phyloP scores from a whole-genome alignment of 306 rosid genomes.

The Pterocarpus santalinus region DNA sequence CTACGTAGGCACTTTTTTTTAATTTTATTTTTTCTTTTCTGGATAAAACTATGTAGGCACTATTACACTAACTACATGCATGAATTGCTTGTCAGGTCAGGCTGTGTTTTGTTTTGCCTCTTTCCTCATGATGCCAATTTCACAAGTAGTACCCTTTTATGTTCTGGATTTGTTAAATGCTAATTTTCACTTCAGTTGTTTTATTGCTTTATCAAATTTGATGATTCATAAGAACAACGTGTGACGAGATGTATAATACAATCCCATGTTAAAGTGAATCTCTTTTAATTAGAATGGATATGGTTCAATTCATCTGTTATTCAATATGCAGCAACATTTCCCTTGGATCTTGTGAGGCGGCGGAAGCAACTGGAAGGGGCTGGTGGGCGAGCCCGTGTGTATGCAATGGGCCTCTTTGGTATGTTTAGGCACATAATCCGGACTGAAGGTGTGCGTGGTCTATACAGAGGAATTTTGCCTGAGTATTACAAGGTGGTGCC shows the following conservation, averaged over 20 bases:
- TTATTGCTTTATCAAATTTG: conserved; percentile 13
- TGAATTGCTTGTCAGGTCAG: conserved; percentile 33
- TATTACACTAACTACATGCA: conserved; percentile 27
- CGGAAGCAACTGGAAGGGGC: conserved; percentile 98
- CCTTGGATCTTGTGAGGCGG: conserved; percentile 96
- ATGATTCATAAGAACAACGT: conserved; percentile 4
- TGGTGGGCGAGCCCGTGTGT: conserved; percentile 92
- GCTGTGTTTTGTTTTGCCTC: conserved; percentile 15
- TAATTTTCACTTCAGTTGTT: conserved; percentile 11
- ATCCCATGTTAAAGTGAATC: neutral
- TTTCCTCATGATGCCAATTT: conserved; percentile 26
- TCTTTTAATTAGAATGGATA: conserved; percentile 18
- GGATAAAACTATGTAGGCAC: neutral
- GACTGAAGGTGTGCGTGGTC: conserved; percentile 87
- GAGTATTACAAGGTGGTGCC: conserved; percentile 99
- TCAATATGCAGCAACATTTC: conserved; percentile 89
- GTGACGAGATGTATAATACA: conserved; percentile 26
- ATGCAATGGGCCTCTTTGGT: conserved; percentile 79
- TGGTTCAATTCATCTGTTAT: conserved; percentile 49
- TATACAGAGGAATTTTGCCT: conserved; percentile 95
- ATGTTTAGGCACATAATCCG: conserved; percentile 73
- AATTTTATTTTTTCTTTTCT: neutral
- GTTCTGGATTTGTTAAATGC: conserved; percentile 44
- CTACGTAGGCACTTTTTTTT: neutral
- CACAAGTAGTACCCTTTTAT: conserved; percentile 6